Evolutionary conservation across 192 early-diverging fungal genomes (phyloP), one percentile per base, ranked within the genome.

Genomic region (Coemansia umbellata): DNA sequence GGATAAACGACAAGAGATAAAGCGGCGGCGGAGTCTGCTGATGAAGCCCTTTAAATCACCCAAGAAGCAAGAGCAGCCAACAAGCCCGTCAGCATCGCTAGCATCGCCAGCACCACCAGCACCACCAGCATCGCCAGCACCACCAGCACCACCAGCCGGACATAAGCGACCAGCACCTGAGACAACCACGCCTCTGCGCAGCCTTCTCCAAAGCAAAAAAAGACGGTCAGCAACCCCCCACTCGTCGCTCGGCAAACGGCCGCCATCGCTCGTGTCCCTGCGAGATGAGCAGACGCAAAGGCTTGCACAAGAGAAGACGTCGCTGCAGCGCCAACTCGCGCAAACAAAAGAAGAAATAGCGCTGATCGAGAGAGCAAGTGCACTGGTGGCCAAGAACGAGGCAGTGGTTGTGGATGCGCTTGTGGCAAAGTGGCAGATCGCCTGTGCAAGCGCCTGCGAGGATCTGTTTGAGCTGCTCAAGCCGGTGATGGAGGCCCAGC

Each of bases 41-140:
- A 19, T 37, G 3, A 63, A 74, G 53, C 71, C 71, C 42, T 74
- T 74, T 49, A 74, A 74, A 45, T 74, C 71, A 43, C n/a, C n/a
- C n/a, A n/a, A n/a, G n/a, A n/a, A n/a, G n/a, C n/a, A n/a, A n/a
- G n/a, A n/a, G n/a, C n/a, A n/a, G n/a, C 71, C 70, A 6, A 15
- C 55, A 13, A 58, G 59, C 33, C 15, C 14, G 14, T 4, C 45
- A 11, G 22, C 58, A 45, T 40, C 24, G n/a, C n/a, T n/a, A 31
- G 1, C 31, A 26, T 5, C 22, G 4, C 8, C 39, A 3, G 42
- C 47, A 17, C 21, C 48, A 5, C 7, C 5, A 10, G 26, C 41
- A 17, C 3, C 18, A 19, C 43, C n/a, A 26, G 53, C 14, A 21
- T 23, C 10, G 35, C 21, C 13, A 35, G 37, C 7, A 36, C 50